Evolutionary conservation across 345 rosid genomes (phyloP), one percentile per base, ranked within the genome.

Genomic region (Salix exigua): DNA sequence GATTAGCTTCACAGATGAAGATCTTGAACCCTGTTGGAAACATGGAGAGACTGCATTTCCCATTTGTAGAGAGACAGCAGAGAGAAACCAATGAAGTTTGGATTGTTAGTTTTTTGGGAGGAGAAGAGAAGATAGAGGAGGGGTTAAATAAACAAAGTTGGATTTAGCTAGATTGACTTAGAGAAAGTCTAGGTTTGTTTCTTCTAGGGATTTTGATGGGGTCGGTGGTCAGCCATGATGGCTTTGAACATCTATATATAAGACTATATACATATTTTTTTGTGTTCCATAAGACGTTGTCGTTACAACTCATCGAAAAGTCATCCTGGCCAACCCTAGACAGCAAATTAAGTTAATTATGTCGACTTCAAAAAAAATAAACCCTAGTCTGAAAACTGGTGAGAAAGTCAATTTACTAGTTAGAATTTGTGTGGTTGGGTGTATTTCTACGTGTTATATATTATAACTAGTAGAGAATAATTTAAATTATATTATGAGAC

Each of bases 211-310:
- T 68, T 72, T 65, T 77, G 18, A 38, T 28, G 78, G 60, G 87
- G 79, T 79, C 83, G 82, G 84, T 87, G 88, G 94, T 90, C 94
- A 88, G 77, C 84, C 40, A 79, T 78, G 86, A 73, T 89, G 91
- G 91, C 91, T 74, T 84, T 87, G 82, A 79, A 70, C 66, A 64
- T 51, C 28, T 16, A 73, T 35, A 62, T 18, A 8, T 18, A 48
- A 21, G 5, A 10, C 31, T n/a, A 6, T 6, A 40, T 35, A 35
- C 8, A 40, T 40, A 35, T 35, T 35, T 35, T 11, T 42, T 0
- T 42, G 46, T 40, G 46, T 42, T 71, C 5, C 28, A 23, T n/a
- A 1, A 58, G 63, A 23, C 28, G 5, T 58, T 25, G 63, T 58
- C 12, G 63, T 66, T 35, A 19, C 42, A 30, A 3, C 69, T 21